Conservation (phyloP, 2,329 filamentous ascomycete species). For the Colletotrichum gloeosporioides region DNA sequence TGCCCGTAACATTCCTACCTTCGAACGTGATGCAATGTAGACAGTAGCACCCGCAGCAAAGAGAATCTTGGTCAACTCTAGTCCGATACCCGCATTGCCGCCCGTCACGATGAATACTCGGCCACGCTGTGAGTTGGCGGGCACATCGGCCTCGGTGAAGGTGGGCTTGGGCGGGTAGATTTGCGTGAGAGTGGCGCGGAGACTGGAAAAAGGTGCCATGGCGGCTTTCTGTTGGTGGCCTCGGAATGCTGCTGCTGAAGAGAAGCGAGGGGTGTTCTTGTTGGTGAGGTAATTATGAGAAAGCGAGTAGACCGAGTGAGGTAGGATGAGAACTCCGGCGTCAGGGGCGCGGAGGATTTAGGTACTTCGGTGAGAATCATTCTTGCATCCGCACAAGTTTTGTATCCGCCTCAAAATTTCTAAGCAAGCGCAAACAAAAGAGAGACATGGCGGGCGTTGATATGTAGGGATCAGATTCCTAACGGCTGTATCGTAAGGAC, state of each 20-base stretch:
- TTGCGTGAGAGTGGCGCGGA: neutral
- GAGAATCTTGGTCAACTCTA: slow-evolving; percentile 56
- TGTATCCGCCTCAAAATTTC: neutral
- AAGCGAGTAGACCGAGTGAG: neutral
- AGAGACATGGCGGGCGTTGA: neutral
- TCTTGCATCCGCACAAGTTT: neutral
- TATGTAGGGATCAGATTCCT: neutral
- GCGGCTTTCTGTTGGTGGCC: neutral
- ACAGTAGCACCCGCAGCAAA: slow-evolving; percentile 57
- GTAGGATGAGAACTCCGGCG: neutral
- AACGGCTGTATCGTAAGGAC: neutral
- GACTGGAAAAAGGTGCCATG: neutral
- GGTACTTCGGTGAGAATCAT: neutral
- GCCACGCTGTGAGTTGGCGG: slow-evolving; percentile 26
- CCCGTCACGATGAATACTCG: slow-evolving; percentile 54
- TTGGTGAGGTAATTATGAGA: neutral
- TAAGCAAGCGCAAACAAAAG: neutral
- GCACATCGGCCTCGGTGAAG: slow-evolving; percentile 29
- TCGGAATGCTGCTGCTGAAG: slow-evolving; percentile 25
- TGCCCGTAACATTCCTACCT: slow-evolving; percentile 10
- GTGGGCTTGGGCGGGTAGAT: slow-evolving; percentile 28
- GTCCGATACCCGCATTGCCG: slow-evolving; percentile 46
- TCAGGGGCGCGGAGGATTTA: neutral
- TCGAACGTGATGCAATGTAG: slow-evolving; percentile 55
- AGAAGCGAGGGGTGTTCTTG: neutral